These are phyloP conservation scores for Fusarium guadeloupense DNA, from an alignment of 2,329 filamentous ascomycete species.

Conservation along the genomic window DNA sequence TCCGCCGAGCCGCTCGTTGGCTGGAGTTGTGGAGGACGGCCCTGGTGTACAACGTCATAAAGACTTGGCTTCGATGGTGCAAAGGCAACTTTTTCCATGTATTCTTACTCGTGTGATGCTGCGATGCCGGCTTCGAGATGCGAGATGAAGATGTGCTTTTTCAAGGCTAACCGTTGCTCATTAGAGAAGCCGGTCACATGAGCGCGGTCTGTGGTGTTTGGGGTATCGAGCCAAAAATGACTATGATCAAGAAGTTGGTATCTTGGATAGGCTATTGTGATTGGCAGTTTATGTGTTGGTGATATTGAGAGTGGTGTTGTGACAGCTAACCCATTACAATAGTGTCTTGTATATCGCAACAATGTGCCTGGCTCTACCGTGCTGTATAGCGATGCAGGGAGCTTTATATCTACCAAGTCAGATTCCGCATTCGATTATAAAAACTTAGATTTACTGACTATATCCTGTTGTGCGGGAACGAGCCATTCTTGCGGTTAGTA, in stretches of 20 bases:
- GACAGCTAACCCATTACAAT: not conserved
- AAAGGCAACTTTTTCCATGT: not conserved
- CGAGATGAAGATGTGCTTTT: not conserved
- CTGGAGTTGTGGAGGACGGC: slow-evolving; percentile 16
- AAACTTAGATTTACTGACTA: not conserved
- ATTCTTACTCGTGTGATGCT: not conserved
- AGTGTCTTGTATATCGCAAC: not conserved
- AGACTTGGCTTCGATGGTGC: slow-evolving; percentile 10
- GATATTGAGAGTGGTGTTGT: not conserved
- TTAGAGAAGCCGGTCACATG: slow-evolving; percentile 11
- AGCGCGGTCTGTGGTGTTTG: not conserved
- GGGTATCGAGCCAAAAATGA: not conserved
- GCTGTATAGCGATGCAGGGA: not conserved
- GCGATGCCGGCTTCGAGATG: not conserved
- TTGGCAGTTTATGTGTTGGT: not conserved
- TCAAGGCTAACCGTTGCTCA: not conserved
- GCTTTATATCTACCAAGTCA: not conserved
- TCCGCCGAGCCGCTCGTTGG: slow-evolving; percentile 28
- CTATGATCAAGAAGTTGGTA: not conserved
- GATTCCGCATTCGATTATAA: not conserved
- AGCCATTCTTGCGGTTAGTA: too few relatives aligned
- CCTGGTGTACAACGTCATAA: slow-evolving; percentile 28
- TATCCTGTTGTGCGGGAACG: too few relatives aligned
- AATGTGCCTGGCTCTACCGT: not conserved
- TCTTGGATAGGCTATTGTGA: not conserved